phyloP scores from a whole-genome alignment of 768 basidiomycete genomes.

The Boletus pseudopeckii region DNA sequence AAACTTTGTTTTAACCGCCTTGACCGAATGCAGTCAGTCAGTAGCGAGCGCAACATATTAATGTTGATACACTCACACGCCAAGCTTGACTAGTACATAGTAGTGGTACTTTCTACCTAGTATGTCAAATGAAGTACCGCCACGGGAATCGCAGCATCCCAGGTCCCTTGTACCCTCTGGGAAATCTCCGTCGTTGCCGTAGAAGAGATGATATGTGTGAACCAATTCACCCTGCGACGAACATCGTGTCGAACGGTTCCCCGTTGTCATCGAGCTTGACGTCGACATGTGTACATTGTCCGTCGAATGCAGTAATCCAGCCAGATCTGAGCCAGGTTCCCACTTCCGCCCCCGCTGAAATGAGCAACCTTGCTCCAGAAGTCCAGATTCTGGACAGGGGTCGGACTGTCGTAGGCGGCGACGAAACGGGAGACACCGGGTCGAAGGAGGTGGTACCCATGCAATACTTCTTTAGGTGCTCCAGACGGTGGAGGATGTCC shows the following conservation, averaged over 20 bases:
- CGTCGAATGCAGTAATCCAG: neutral
- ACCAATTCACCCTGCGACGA: neutral
- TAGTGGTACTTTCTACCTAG: no score
- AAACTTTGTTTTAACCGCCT: no score
- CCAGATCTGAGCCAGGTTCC: neutral
- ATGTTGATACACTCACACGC: no score
- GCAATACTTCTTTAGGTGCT: constrained; percentile 32
- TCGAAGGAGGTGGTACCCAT: constrained; percentile 26
- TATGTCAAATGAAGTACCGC: neutral
- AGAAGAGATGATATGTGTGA: neutral
- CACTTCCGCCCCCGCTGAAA: neutral
- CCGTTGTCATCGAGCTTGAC: constrained; percentile 1
- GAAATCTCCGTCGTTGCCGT: neutral
- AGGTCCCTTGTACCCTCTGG: neutral
- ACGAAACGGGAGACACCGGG: constrained; percentile 30
- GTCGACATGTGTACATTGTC: neutral
- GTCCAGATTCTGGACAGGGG: constrained; percentile 7
- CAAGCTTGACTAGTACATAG: no score
- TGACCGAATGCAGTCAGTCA: no score
- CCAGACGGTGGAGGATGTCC: constrained; percentile 32
- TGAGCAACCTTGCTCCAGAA: constrained; percentile 19
- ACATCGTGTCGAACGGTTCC: neutral
- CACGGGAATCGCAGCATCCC: neutral
- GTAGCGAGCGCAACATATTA: no score
- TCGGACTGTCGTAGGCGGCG: constrained; percentile 23